These are phyloP conservation scores for Blastobotrys americana DNA, from an alignment of 805 yeast species.

Conservation along the genomic window DNA sequence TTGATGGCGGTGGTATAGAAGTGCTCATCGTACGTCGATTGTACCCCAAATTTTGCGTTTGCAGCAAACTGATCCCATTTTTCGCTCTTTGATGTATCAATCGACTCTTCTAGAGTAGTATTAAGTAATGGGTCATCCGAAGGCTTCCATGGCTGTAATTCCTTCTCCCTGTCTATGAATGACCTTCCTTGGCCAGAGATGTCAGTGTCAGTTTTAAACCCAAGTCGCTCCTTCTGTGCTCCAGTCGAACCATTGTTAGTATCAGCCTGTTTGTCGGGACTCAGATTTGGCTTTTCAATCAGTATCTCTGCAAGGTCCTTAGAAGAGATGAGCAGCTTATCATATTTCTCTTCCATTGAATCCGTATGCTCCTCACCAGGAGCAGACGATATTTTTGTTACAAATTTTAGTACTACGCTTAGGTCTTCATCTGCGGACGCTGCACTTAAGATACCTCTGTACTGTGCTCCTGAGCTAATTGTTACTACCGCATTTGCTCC, in stretches of 20 bases:
- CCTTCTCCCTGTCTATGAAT: constrained; percentile 48
- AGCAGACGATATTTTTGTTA: constrained; percentile 36
- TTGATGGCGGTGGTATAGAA: constrained; percentile 76
- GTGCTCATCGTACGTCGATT: constrained; percentile 76
- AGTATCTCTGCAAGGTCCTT: constrained; percentile 48
- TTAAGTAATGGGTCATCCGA: constrained; percentile 37
- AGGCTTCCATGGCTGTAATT: constrained; percentile 79
- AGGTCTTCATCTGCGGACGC: constrained; percentile 39
- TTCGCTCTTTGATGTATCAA: constrained; percentile 17
- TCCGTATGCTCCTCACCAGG: constrained; percentile 32
- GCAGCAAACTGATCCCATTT: constrained; percentile 92
- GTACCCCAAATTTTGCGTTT: constrained; percentile 85
- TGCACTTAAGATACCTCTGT: constrained; percentile 52
- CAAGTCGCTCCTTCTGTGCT: constrained; percentile 8
- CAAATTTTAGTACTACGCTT: constrained; percentile 49
- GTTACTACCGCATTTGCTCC: constrained; percentile 55
- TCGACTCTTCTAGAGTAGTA: constrained; percentile 32
- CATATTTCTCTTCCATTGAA: constrained; percentile 34
- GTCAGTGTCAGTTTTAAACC: constrained; percentile 79
- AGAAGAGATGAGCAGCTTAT: constrained; percentile 40
- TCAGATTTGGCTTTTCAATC: constrained; percentile 36
- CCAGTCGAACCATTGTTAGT: not conserved
- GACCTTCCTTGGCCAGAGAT: constrained; percentile 45
- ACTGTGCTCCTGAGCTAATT: constrained; percentile 52
- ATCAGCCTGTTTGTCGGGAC: constrained; percentile 17